Base-by-base conservation (phyloP, 1,284 basidiomycete genomes). In the Gymnopus androsaceus region DNA sequence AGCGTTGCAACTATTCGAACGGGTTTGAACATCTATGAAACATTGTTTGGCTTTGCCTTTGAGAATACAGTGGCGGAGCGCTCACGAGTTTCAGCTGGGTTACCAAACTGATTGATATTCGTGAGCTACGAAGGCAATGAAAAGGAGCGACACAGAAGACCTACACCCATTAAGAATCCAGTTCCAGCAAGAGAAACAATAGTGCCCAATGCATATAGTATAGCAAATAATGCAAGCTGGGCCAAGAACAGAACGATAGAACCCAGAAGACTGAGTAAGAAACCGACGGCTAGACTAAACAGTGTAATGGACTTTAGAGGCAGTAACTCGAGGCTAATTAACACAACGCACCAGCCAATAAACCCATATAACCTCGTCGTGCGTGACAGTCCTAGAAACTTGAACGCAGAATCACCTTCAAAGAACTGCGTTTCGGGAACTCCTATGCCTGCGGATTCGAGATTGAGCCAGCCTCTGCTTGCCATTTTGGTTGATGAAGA, bases 291-390 rank as follows among this genome's bases (percentile, higher is more conserved):
- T 46, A 90, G 78, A 68, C 93, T 89, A 51, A 46, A 42, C 27
- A 42, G 42, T n/a, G n/a, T n/a, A n/a, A 45, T 28, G 25, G 50
- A 38, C 50, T 27, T 15, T 14, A 42, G 28, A n/a, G n/a, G n/a
- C n/a, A n/a, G n/a, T n/a, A n/a, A n/a, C n/a, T 42, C 42, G 45
- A 6, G 21, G 14, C n/a, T 14, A 27, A 30, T 19, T 28, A 44
- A 37, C 28, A 50, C 12, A 17, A 31, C 86, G 71, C 63, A 94
- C 93, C 90, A 95, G 51, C 78, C 87, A 48, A 79, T 73, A 63
- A 95, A 95, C 1, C 93, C 93, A 71, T 93, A 94, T 54, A 96
- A 71, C 45, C 94, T 75, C 64, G 93, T 88, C 36, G 79, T 90
- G 63, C 85, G 79, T 9, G 92, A 88, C 57, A 96, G 75, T 0